These are phyloP conservation scores for Crepidotus variabilis DNA, from an alignment of 768 basidiomycete species.

Conservation along the genomic window DNA sequence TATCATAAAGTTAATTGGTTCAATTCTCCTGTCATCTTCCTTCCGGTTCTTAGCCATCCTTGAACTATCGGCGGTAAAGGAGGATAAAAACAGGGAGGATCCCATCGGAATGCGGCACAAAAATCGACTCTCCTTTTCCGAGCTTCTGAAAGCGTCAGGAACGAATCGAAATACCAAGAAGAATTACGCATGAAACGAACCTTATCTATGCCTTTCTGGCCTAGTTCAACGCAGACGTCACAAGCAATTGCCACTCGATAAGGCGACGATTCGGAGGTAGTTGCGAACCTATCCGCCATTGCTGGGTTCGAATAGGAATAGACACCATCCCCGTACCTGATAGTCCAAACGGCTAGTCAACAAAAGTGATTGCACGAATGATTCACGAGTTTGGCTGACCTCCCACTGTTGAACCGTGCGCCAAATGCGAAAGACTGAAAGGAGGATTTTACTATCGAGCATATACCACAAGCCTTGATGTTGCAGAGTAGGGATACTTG, in stretches of 20 bases:
- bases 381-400: constrained; percentile 41
- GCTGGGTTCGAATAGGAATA: constrained; percentile 66
- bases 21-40: too few relatives aligned
- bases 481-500: constrained; percentile 47
- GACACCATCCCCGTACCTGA: constrained; percentile 57
- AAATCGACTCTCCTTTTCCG: constrained; percentile 46
- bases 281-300: constrained; percentile 55
- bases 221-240: constrained; percentile 43
- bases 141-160: constrained; percentile 26
- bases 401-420: constrained; percentile 44
- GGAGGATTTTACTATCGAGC: constrained; percentile 51
- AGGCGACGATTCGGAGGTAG: constrained; percentile 62
- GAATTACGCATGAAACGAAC: constrained; percentile 17
- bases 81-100: constrained; percentile 56
- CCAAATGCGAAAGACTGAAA: constrained; percentile 60
- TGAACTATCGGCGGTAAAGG: constrained; percentile 36
- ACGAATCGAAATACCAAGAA: not conserved
- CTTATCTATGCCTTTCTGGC: constrained; percentile 22
- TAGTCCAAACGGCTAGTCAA: too few relatives aligned
- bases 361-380: too few relatives aligned
- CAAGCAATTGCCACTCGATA: constrained; percentile 65
- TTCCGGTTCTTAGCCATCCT: not conserved
- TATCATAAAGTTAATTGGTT: too few relatives aligned
- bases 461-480: constrained; percentile 64
- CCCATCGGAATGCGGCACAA: constrained; percentile 50